Conservation (phyloP, 2,329 filamentous ascomycete species). For the Samsoniella hepiali region DNA sequence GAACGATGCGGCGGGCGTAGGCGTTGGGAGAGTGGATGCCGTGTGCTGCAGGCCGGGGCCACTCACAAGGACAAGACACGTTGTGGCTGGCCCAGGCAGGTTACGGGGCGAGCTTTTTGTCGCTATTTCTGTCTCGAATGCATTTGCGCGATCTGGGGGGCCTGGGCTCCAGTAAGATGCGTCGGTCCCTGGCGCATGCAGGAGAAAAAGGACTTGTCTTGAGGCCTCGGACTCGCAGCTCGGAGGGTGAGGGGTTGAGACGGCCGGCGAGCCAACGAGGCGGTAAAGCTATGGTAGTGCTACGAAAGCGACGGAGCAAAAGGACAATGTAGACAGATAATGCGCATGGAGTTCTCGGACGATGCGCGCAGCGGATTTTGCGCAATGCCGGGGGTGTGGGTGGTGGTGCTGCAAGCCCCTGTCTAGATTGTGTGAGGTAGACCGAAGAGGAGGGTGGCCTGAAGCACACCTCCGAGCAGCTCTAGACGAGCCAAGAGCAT, state of each 20-base stretch:
- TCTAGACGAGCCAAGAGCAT: background rate
- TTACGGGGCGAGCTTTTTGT: slow-evolving; percentile 4
- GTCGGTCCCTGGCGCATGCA: slow-evolving; percentile 3
- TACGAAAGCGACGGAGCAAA: background rate
- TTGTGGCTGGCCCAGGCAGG: background rate
- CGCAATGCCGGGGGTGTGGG: slow-evolving; percentile 10
- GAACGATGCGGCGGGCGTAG: slow-evolving; percentile 4
- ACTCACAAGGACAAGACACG: slow-evolving; percentile 14
- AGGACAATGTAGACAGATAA: background rate
- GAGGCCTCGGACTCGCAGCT: background rate
- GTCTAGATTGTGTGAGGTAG: slow-evolving; percentile 2
- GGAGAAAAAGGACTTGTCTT: background rate
- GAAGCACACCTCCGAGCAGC: slow-evolving; percentile 1
- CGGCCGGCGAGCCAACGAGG: background rate
- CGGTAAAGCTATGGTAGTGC: background rate
- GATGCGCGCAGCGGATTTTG: slow-evolving; percentile 5
- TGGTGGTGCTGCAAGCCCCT: slow-evolving; percentile 7
- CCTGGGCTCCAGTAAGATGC: slow-evolving; percentile 13
- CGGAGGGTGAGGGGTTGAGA: background rate
- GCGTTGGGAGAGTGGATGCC: slow-evolving; percentile 5
- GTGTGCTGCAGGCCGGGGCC: slow-evolving; percentile 12
- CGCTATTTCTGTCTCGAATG: slow-evolving; percentile 17
- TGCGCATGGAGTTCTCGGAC: background rate
- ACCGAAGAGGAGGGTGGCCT: slow-evolving; percentile 1
- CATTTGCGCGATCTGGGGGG: slow-evolving; percentile 16